These are phyloP conservation scores for Aureobasidium sp. DNA, from an alignment of 2,329 filamentous ascomycete species.

Conservation along the genomic window DNA sequence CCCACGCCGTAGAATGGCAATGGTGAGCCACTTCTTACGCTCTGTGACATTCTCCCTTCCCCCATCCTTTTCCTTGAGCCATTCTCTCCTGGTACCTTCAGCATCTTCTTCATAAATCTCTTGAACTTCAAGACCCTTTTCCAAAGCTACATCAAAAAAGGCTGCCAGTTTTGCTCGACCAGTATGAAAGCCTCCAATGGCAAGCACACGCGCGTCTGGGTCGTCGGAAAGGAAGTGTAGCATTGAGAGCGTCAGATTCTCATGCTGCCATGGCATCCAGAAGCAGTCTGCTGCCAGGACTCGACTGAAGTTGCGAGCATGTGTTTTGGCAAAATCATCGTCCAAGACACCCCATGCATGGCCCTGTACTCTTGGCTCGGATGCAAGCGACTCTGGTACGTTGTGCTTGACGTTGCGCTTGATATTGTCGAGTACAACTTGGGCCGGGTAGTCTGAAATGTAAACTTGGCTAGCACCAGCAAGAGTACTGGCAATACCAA, in stretches of 20 bases:
- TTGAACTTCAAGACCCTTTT: conserved; percentile 53
- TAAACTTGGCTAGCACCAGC: conserved; percentile 41
- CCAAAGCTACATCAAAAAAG: conserved; percentile 54
- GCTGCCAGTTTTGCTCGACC: conserved; percentile 57
- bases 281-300: conserved; percentile 66
- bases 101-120: conserved; percentile 63
- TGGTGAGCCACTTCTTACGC: conserved; percentile 64
- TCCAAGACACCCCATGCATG: conserved; percentile 58
- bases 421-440: conserved; percentile 53
- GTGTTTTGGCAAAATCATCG: conserved; percentile 32
- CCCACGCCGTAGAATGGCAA: conserved; percentile 37
- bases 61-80: conserved; percentile 49
- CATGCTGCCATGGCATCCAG: conserved; percentile 69
- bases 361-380: conserved; percentile 41
- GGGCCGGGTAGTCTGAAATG: conserved; percentile 62
- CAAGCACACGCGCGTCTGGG: conserved; percentile 48
- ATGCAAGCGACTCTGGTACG: conserved; percentile 35
- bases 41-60: conserved; percentile 54
- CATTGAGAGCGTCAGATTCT: conserved; percentile 57
- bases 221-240: conserved; percentile 50
- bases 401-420: conserved; percentile 51
- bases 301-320: conserved; percentile 47
- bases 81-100: conserved; percentile 54
- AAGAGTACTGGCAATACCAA: conserved; percentile 40
- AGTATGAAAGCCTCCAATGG: conserved; percentile 67